Conservation (phyloP, 768 basidiomycete genomes). For the Auricularia cornea region DNA sequence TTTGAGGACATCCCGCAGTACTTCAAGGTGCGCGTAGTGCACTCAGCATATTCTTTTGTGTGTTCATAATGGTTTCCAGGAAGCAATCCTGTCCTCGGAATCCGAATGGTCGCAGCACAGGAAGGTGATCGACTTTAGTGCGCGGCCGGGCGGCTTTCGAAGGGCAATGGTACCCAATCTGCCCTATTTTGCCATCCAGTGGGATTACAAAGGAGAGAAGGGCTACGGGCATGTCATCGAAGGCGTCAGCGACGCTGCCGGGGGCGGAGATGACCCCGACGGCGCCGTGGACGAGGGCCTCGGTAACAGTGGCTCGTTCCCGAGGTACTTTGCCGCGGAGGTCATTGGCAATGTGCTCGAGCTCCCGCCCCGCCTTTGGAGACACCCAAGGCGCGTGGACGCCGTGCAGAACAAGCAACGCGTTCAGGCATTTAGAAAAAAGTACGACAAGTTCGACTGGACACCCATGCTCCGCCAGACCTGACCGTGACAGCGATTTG, state of each 20-base stretch:
- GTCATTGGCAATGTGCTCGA: slow-evolving; percentile 90
- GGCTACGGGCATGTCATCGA: slow-evolving; percentile 99
- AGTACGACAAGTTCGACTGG: slow-evolving; percentile 77
- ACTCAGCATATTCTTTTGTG: not conserved
- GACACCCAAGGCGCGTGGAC: slow-evolving; percentile 69
- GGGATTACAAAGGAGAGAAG: slow-evolving; percentile 95
- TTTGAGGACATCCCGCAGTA: slow-evolving; percentile 87
- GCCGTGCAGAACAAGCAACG: slow-evolving; percentile 60
- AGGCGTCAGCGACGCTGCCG: slow-evolving; percentile 61
- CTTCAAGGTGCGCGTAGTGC: slow-evolving; percentile 58
- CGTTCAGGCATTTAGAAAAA: slow-evolving; percentile 57
- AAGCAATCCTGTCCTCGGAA: slow-evolving; percentile 89
- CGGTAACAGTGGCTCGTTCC: slow-evolving; percentile 88
- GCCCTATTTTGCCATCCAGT: slow-evolving; percentile 98
- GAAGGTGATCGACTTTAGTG: slow-evolving; percentile 90
- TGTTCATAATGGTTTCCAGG: slow-evolving; percentile 33
- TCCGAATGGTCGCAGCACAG: slow-evolving; percentile 98
- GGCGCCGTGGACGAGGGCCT: slow-evolving; percentile 74
- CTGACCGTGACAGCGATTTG: not conserved
- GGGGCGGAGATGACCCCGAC: slow-evolving; percentile 48
- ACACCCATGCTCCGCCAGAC: slow-evolving; percentile 48
- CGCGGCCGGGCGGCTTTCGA: slow-evolving; percentile 86
- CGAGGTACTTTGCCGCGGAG: slow-evolving; percentile 86
- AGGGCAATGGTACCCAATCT: slow-evolving; percentile 93
- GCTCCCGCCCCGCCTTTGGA: slow-evolving; percentile 79